These are phyloP conservation scores for Mycena olivaceomarginata DNA, from an alignment of 768 basidiomycete species.

Conservation along the genomic window DNA sequence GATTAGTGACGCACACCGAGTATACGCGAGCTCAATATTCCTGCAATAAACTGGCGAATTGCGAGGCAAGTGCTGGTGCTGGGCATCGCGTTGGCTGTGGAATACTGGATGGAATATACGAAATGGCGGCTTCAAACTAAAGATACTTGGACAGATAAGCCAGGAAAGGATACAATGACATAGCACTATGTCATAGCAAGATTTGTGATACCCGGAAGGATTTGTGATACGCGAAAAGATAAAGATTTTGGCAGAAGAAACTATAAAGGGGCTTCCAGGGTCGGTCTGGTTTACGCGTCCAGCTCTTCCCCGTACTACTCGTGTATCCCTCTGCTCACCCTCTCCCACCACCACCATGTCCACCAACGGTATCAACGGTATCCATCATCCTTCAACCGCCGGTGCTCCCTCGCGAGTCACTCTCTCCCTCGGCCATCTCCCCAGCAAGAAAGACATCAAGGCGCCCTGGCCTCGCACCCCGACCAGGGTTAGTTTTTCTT, in stretches of 20 bases:
- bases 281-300: not conserved
- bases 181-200: not conserved
- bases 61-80: not conserved
- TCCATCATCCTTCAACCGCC: slow-evolving; percentile 47
- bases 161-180: too few relatives aligned
- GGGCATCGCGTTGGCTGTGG: not conserved
- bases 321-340: not conserved
- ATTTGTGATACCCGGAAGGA: not conserved
- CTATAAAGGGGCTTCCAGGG: not conserved
- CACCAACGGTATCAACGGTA: slow-evolving; percentile 10
- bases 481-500: slow-evolving; percentile 59
- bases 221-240: not conserved
- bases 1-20: not conserved
- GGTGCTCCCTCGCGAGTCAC: slow-evolving; percentile 76
- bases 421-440: slow-evolving; percentile 84
- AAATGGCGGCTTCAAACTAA: not conserved
- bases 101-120: not conserved
- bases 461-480: slow-evolving; percentile 86
- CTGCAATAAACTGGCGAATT: too few relatives aligned
- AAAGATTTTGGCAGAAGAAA: not conserved
- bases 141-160: too few relatives aligned
- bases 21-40: too few relatives aligned
- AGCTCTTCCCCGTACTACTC: slow-evolving; percentile 5
- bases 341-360: not conserved
- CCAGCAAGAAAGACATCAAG: slow-evolving; percentile 83